These are phyloP conservation scores for Malassezia nana DNA, from an alignment of 1,284 basidiomycete genomes.

Conservation along the genomic window DNA sequence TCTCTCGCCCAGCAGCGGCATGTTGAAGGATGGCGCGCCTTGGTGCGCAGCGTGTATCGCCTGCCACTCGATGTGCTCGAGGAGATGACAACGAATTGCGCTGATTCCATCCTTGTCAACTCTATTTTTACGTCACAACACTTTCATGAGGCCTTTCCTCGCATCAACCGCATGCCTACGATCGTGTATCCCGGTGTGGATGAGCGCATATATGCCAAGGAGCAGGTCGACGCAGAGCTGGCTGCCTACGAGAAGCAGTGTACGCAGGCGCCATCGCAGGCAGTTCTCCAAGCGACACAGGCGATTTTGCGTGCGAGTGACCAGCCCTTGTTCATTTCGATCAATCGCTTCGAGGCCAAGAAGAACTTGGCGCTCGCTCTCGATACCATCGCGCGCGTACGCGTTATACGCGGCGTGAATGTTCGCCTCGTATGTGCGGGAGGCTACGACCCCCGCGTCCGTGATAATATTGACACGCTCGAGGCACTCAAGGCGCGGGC, in stretches of 20 bases:
- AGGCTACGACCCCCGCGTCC: slow-evolving; percentile 63
- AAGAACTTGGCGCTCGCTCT: slow-evolving; percentile 80
- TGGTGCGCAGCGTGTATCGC: slow-evolving; percentile 55
- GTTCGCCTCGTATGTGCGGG: slow-evolving; percentile 52
- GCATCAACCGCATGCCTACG: slow-evolving; percentile 58
- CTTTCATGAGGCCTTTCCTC: slow-evolving; percentile 66
- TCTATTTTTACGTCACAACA: slow-evolving; percentile 65
- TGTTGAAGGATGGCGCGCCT: slow-evolving; percentile 16
- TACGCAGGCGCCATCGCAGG: slow-evolving; percentile 51
- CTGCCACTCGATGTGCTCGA: slow-evolving; percentile 82
- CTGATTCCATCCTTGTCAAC: slow-evolving; percentile 83
- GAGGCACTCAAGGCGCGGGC: slow-evolving; percentile 32
- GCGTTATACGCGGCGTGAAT: background rate
- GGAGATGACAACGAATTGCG: slow-evolving; percentile 75
- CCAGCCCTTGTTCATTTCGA: slow-evolving; percentile 67
- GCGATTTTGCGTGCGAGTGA: slow-evolving; percentile 10
- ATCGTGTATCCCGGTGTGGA: slow-evolving; percentile 83
- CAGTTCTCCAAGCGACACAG: slow-evolving; percentile 18
- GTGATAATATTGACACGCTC: slow-evolving; percentile 61
- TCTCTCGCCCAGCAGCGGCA: slow-evolving; percentile 41
- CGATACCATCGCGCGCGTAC: slow-evolving; percentile 58
- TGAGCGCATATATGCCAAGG: slow-evolving; percentile 16
- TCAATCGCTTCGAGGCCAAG: slow-evolving; percentile 93
- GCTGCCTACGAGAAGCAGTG: slow-evolving; percentile 14
- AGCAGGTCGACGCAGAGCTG: slow-evolving; percentile 20